Base-by-base conservation (phyloP, 202 grass and related monocot species). In the Hordeum pubiflorum region DNA sequence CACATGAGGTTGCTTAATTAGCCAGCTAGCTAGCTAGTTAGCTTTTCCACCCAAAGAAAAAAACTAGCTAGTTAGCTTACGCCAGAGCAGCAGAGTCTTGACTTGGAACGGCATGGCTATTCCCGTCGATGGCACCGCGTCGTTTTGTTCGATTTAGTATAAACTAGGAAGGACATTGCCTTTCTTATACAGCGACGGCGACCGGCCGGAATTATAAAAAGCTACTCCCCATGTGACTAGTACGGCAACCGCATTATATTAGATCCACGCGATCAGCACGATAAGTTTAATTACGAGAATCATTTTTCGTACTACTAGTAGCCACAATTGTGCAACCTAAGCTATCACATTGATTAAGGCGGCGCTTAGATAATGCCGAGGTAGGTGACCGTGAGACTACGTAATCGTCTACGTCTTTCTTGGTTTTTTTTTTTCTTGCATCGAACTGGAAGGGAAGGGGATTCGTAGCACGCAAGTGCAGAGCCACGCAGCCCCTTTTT, bases 241-340 rank as follows among this genome's bases (percentile, higher is more conserved):
- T 57, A 54, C 23, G 32, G 7, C 33, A n/a, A 34, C 79, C 14
- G 24, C 24, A 81, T 76, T 66, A 87, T 64, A 78, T 64, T 87
- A 79, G 3, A 36, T 74, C 38, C 14, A 44, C 72, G 74, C 71
- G 74, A 72, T 65, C 9, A 58, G 58, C 43, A 14, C 58, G 44
- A 46, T 37, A 33, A 57, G 23, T 78, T 44, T 29, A 72, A 18
- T 63, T 54, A 40, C 44, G 34, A 77, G 26, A 63, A 64, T 57
- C 57, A 56, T 58, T 72, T 63, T 82, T 32, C 10, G 5, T 48
- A 5, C 26, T 48, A 5, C 26, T 21, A 27, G 29, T 72, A 70
- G 44, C 63, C n/a, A 43, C 15, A 58, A 14, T 31, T 60, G 63
- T 81, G 59, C 66, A 26, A 11, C 39, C 46, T 69, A 37, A 22